Percentiles rank a stretch among this genome's conserved stretches.
phyloP scores from a whole-genome alignment of 2,329 filamentous ascomycete genomes.

The Diplodia intermedia region DNA sequence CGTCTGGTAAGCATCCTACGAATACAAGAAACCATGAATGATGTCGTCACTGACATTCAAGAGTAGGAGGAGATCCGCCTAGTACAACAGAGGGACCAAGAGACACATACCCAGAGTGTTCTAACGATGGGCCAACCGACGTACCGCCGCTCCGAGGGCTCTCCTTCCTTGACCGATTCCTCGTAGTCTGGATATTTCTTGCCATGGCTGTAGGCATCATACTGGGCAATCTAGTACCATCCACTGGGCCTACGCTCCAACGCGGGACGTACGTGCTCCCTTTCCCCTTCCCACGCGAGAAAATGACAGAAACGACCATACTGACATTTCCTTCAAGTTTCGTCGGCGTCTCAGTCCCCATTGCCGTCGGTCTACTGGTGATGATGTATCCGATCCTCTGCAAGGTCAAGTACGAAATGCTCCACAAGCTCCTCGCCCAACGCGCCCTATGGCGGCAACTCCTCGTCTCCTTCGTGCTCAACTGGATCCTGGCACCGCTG shows the following conservation, averaged over 20 bases:
- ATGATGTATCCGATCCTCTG: conserved; percentile 97
- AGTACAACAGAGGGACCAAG: not conserved
- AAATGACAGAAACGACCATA: not conserved
- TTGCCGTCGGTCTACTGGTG: conserved; percentile 78
- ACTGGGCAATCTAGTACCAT: conserved; percentile 73
- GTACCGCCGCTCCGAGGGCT: conserved; percentile 40
- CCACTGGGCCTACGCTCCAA: conserved; percentile 67
- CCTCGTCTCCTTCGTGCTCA: conserved; percentile 75
- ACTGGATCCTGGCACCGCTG: conserved; percentile 83
- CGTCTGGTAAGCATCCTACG: not conserved
- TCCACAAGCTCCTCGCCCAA: conserved; percentile 70
- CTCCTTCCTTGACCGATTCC: conserved; percentile 54
- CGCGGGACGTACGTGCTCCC: conserved; percentile 64
- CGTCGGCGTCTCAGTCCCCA: conserved; percentile 70
- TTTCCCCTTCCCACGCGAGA: not conserved
- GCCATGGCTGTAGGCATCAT: conserved; percentile 79
- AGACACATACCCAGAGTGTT: not conserved
- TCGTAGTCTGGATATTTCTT: conserved; percentile 71
- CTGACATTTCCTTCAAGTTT: not conserved
- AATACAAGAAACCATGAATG: not conserved
- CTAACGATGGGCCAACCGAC: not conserved
- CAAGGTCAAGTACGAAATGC: conserved; percentile 79
- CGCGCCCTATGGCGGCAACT: conserved; percentile 78
- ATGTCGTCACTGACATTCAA: not conserved
- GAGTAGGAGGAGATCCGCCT: not conserved